Evolutionary conservation across 192 early-diverging fungal species (phyloP).

Genomic region (Geranomyces michiganensis): DNA sequence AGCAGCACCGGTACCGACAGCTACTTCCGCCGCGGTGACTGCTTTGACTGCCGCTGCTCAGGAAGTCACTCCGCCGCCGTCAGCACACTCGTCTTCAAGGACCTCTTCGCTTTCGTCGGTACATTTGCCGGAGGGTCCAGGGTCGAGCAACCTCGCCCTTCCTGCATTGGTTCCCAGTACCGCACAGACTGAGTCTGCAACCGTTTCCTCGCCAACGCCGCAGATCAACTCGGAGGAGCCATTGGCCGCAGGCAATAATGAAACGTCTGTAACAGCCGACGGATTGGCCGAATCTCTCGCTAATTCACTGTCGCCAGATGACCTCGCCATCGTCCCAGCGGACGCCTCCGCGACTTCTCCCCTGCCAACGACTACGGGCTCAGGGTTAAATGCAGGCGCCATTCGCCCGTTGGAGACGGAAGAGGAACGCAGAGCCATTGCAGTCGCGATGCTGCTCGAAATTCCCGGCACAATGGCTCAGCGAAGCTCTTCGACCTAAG

Average conservation of each 20-base stretch:
- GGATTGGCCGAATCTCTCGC: too few relatives aligned
- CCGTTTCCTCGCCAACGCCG: too few relatives aligned
- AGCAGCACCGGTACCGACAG: neutral
- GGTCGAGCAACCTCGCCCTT: neutral
- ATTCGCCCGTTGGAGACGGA: conserved; percentile 16
- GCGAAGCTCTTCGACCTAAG: too few relatives aligned
- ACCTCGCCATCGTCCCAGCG: too few relatives aligned
- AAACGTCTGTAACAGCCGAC: too few relatives aligned
- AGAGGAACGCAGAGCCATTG: conserved; percentile 24
- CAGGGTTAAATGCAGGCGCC: too few relatives aligned
- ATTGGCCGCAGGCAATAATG: too few relatives aligned
- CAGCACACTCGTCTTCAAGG: conserved; percentile 2
- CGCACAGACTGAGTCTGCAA: too few relatives aligned
- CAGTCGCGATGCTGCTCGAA: conserved; percentile 24
- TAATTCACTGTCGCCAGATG: too few relatives aligned
- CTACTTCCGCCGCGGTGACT: neutral
- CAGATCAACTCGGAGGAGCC: too few relatives aligned
- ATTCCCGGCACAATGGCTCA: conserved; percentile 13
- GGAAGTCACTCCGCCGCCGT: conserved; percentile 25
- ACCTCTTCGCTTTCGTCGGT: neutral
- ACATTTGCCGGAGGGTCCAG: neutral
- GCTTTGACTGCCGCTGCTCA: conserved; percentile 2
- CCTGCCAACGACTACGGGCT: too few relatives aligned
- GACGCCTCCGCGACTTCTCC: too few relatives aligned
- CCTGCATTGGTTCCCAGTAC: neutral